These are phyloP conservation scores for Torrubiellomyces zombiae DNA, from an alignment of 2,329 filamentous ascomycete genomes.

Conservation along the genomic window DNA sequence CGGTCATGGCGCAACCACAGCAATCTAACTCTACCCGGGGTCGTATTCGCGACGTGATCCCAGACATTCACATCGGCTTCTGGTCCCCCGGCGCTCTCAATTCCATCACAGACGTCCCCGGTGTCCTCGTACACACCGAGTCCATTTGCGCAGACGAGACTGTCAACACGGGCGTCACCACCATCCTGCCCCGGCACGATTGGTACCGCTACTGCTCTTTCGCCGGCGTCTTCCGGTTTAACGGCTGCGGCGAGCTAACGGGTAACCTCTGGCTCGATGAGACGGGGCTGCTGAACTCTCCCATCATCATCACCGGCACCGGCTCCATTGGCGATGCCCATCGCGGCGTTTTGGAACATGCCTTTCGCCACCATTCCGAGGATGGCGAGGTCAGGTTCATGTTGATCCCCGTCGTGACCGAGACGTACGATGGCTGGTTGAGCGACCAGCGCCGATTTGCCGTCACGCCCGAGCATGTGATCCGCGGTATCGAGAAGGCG, in stretches of 20 bases:
- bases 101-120: conserved; percentile 32
- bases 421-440: conserved; percentile 47
- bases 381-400: conserved; percentile 33
- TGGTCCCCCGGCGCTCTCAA: conserved; percentile 28
- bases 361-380: conserved; percentile 24
- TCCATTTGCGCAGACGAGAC: conserved; percentile 19
- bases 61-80: conserved; percentile 24
- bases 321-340: conserved; percentile 41
- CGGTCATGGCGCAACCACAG: no score
- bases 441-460: conserved; percentile 39
- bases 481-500: conserved; percentile 34
- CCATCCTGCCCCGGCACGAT: conserved; percentile 26
- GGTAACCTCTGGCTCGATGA: conserved; percentile 45
- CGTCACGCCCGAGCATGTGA: conserved; percentile 35
- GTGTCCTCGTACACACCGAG: conserved; percentile 28
- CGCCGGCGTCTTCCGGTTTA: conserved; percentile 42
- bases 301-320: conserved; percentile 43
- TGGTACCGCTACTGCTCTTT: conserved; percentile 29
- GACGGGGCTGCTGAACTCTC: conserved; percentile 39
- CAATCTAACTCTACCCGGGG: conserved; percentile 8
- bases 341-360: conserved; percentile 40
- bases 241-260: conserved; percentile 46
- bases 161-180: conserved; percentile 33
- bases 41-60: conserved; percentile 27
- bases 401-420: conserved; percentile 39